A percentile compares a stretch with the other conserved stretches of the same genome.
phyloP scores from a whole-genome alignment of 495 filamentous ascomycete genomes.

The Podospora australis region DNA sequence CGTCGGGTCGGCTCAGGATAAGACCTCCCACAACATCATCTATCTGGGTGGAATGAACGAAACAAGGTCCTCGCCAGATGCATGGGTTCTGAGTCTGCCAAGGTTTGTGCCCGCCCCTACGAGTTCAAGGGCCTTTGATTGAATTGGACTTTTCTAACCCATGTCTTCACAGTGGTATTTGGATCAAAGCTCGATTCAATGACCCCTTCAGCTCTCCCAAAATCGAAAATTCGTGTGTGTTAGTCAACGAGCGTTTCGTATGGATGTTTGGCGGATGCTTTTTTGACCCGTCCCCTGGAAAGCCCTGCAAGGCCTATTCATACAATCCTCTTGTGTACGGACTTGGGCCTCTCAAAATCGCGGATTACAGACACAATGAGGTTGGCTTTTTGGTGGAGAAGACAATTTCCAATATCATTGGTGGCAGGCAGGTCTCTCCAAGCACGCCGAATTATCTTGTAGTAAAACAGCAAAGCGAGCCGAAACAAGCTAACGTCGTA shows the following conservation, averaged over 20 bases:
- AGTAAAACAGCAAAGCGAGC: no score
- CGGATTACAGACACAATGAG: background rate
- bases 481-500: no score
- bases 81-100: constrained; percentile 3
- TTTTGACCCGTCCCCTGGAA: background rate
- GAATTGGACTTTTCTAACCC: background rate
- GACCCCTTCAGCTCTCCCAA: background rate
- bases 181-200: constrained; percentile 2
- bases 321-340: background rate
- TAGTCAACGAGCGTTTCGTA: background rate
- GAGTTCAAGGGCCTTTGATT: no score
- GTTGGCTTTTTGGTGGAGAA: background rate
- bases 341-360: background rate
- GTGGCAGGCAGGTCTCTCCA: background rate
- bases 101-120: background rate
- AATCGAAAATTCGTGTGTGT: constrained; percentile 3
- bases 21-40: constrained; percentile 5
- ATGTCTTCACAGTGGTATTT: background rate
- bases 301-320: constrained; percentile 1
- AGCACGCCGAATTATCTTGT: no score
- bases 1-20: constrained; percentile 5
- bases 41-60: constrained; percentile 1
- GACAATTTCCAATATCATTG: constrained; percentile 1
- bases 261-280: constrained; percentile 4
- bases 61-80: background rate